These are phyloP conservation scores for Globisporangium paddicum DNA, from an alignment of 352 stramenopile genomes.

Conservation along the genomic window DNA sequence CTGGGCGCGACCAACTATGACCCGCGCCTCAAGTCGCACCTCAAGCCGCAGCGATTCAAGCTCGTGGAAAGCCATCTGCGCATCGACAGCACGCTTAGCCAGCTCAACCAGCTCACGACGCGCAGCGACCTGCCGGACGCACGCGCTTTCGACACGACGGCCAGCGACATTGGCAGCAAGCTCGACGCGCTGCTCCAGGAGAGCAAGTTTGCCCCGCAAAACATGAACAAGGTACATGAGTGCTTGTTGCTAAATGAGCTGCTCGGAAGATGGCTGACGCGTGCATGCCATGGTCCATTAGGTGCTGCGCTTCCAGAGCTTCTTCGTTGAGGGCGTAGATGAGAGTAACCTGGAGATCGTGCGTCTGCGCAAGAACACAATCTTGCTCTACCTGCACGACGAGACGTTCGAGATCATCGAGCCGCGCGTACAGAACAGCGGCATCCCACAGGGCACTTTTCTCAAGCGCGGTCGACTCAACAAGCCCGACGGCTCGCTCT, in stretches of 20 bases:
- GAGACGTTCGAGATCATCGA: constrained; percentile 90
- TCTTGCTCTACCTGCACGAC: constrained; percentile 81
- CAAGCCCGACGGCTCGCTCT: constrained; percentile 50
- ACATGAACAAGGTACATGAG: constrained; percentile 49
- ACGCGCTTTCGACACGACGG: constrained; percentile 53
- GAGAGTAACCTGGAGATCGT: constrained; percentile 81
- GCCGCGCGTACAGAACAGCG: constrained; percentile 71
- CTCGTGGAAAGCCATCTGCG: constrained; percentile 50
- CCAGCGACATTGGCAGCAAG: constrained; percentile 59
- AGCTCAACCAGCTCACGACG: constrained; percentile 57
- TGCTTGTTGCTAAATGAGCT: neutral
- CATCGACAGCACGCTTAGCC: constrained; percentile 56
- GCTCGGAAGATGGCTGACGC: neutral
- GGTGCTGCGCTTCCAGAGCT: constrained; percentile 83
- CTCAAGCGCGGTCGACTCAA: constrained; percentile 71
- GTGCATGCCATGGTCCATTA: constrained; percentile 1
- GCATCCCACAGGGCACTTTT: constrained; percentile 84
- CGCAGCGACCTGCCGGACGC: constrained; percentile 50
- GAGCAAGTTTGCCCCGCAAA: constrained; percentile 80
- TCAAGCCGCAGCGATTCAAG: constrained; percentile 83
- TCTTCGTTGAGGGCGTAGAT: constrained; percentile 80
- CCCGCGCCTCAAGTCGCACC: constrained; percentile 51
- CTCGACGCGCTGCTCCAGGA: constrained; percentile 27
- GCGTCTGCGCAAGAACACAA: constrained; percentile 65
- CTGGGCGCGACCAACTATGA: constrained; percentile 73